Evolutionary conservation across 305 asterid species (phyloP).

Genomic region (Fraxinus platypoda): DNA sequence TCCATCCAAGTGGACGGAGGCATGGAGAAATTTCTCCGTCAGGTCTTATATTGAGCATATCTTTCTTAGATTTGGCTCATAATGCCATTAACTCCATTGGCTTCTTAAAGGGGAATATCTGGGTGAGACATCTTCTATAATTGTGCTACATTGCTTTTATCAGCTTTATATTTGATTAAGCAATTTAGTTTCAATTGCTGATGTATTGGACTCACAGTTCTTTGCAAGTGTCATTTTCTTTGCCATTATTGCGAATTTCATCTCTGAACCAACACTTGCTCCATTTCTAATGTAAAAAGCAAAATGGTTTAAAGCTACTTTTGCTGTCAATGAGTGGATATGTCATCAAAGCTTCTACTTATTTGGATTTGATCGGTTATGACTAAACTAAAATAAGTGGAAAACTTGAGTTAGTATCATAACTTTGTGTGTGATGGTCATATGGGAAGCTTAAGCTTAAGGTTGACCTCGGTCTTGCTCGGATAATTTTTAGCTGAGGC

Average conservation of each 20-base stretch:
- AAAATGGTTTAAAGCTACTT: constrained; percentile 38
- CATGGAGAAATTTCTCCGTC: too few species aligned
- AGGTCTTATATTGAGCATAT: constrained; percentile 79
- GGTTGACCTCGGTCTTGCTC: constrained; percentile 32
- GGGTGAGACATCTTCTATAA: constrained; percentile 40
- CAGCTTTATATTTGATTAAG: not conserved
- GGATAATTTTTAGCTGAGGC: constrained; percentile 16
- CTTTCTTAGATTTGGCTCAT: constrained; percentile 80
- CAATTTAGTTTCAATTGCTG: constrained; percentile 21
- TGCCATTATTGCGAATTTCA: constrained; percentile 60
- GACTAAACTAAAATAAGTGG: constrained; percentile 6
- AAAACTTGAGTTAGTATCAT: constrained; percentile 14
- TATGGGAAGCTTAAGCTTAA: constrained; percentile 1
- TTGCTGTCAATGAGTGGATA: not conserved
- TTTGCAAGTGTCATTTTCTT: constrained; percentile 81
- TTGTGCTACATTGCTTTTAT: not conserved
- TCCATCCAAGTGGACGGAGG: too few species aligned
- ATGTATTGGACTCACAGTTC: constrained; percentile 48
- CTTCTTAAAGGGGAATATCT: constrained; percentile 68
- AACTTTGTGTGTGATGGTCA: not conserved
- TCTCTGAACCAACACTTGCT: constrained; percentile 68
- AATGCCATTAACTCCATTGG: constrained; percentile 78
- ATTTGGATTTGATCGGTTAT: constrained; percentile 2
- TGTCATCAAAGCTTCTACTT: not conserved
- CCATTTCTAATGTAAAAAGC: constrained; percentile 41